Evolutionary conservation across 192 early-diverging fungal genomes (phyloP), one percentile per base, ranked within the genome.

Genomic region (Backusella tarrabulga): DNA sequence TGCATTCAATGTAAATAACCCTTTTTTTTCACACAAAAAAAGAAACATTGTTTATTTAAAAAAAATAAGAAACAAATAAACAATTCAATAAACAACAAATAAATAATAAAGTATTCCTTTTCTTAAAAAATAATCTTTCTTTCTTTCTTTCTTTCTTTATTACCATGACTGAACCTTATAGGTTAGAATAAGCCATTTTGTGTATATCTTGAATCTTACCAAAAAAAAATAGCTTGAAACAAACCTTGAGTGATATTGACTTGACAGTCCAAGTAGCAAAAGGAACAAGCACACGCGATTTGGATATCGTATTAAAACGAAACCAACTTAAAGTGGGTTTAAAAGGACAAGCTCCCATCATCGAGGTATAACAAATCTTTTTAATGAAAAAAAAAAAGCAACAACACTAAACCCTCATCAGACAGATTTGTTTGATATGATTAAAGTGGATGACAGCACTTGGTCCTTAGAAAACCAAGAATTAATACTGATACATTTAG

Each of bases 231-330:
- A 83, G 79, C 36, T 97, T 94, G 93, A 89, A 85, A 44, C 95
- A 97, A 81, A 94, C 93, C 5, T 84, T 97, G 73, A 82, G 84
- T 52, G 95, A 97, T 35, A 92, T 97, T 26, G 92, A 93, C 76
- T 67, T 97, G 15, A 85, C 87, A 1, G 79, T 95, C 23, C 84
- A 90, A 14, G 86, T 97, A 9, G 91, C 93, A 35, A 86, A 88
- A 36, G 93, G 93, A 50, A 95, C 92, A 42, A 81, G 87, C 3
- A 86, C 83, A 1, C 84, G 87, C 50, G 91, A 95, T 69, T 79
- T 97, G 17, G 81, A 84, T 34, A 87, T 97, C 35, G 81, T 80
- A 0, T 87, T 97, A 68, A 89, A 87, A 83, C 90, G 87, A 80
- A 90, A 90, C 32, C 71, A 76, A 1, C 73, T 97, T 46, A 60